These are phyloP conservation scores for Stygiomarasmius scandens DNA, from an alignment of 1,284 basidiomycete species.

Conservation along the genomic window DNA sequence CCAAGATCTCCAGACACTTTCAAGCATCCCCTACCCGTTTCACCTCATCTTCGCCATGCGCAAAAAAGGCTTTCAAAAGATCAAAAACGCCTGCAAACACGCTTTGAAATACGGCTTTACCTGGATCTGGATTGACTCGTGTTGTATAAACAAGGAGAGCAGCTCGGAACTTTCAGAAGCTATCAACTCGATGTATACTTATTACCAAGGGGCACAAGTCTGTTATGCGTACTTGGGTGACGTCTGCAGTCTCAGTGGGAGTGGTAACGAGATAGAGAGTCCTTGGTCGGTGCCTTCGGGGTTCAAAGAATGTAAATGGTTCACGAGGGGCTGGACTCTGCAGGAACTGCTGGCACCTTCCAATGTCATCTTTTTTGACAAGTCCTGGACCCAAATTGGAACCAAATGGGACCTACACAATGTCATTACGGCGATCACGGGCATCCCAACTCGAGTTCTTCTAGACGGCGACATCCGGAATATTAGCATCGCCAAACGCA, in stretches of 20 bases:
- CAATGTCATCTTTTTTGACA: neutral
- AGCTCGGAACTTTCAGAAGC: constrained; percentile 2
- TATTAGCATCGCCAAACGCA: neutral
- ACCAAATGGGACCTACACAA: neutral
- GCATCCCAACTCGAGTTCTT: neutral
- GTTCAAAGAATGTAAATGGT: neutral
- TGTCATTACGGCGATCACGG: neutral
- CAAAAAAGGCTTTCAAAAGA: neutral
- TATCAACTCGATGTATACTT: constrained; percentile 1
- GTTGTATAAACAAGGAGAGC: neutral
- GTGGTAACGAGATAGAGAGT: no score
- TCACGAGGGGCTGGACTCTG: neutral
- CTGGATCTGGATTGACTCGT: neutral
- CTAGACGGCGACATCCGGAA: neutral
- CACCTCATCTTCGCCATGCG: neutral
- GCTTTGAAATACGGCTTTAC: neutral
- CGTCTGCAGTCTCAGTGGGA: neutral
- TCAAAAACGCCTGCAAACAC: neutral
- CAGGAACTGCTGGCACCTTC: neutral
- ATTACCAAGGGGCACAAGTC: neutral
- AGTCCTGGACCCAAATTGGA: neutral
- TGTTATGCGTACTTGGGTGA: neutral
- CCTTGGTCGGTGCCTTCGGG: neutral
- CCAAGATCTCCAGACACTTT: neutral
- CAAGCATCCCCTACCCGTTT: neutral